Evolutionary conservation across 345 rosid genomes (phyloP), one percentile per base, ranked within the genome.

Genomic region (Reutealis trisperma): DNA sequence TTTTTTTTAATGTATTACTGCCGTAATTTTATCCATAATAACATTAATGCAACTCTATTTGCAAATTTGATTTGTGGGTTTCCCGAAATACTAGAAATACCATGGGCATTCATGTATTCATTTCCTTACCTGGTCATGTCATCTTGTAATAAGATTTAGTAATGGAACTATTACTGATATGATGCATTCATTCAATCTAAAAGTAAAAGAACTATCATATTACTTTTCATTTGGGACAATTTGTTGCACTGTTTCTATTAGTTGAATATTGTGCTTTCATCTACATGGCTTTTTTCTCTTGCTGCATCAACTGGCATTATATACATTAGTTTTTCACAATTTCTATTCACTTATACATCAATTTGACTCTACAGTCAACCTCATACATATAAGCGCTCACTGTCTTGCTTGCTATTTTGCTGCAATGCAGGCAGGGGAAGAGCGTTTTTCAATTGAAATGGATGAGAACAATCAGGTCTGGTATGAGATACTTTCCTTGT

Each of bases 381-480:
- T 19, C 18, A 59, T 66, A 25, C 14, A 0, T 41, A 44, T 41
- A 58, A 10, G 34, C 16, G 27, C 27, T 34, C 18, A 51, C 47
- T 12, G n/a, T 44, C 45, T 52, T 49, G 52, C 18, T 41, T 58
- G 22, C 14, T 73, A 4, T 82, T 34, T 79, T 37, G 59, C 45
- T 74, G 52, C 63, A 32, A 61, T 47, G 70, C 86, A 92, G 94
- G 98, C 97, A 37, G 97, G 99, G 77, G 93, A 93, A 88, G 97
- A 93, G 75, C 90, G 92, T 19, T 95, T 95, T 74, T 89, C 93
- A 8, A 79, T 92, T 22, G 97, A 89, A 87, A 85, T 95, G 81
- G 97, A 93, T 2, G 90, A 90, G 78, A 83, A 90, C 71, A 89
- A 87, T 66, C 88, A 92, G 81, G 98, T 93, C 24, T 95, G 98